These are phyloP conservation scores for Bigelowiella natans DNA, from an alignment of 78 protist genomes.

Conservation along the genomic window DNA sequence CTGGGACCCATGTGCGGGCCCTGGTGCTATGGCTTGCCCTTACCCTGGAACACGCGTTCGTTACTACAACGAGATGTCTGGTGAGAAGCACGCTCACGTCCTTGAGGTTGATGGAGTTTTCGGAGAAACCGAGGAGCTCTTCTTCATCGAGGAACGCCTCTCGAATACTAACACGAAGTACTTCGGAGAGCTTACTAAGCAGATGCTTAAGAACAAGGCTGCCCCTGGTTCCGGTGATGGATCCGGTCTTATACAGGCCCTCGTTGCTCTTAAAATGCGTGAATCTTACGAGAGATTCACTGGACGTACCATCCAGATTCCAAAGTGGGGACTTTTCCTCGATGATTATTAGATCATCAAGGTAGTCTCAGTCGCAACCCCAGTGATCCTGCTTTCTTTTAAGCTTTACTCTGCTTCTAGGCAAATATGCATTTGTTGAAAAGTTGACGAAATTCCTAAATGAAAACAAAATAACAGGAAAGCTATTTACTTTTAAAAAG, in stretches of 20 bases:
- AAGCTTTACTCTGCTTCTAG: no score
- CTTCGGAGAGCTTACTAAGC: constrained; percentile 37
- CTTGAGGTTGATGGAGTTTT: constrained; percentile 34
- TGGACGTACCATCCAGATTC: not conserved
- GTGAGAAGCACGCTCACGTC: not conserved
- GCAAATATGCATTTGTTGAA: no score
- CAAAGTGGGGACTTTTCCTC: not conserved
- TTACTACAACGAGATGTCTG: not conserved
- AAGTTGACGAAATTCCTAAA: no score
- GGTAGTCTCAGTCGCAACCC: no score
- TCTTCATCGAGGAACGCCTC: constrained; percentile 25
- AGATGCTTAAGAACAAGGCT: constrained; percentile 24
- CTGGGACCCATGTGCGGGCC: constrained; percentile 13
- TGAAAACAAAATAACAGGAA: no score
- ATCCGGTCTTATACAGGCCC: constrained; percentile 37
- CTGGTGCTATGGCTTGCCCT: not conserved
- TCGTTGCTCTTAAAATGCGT: constrained; percentile 31
- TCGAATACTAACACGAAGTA: constrained; percentile 18
- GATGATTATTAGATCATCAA: not conserved
- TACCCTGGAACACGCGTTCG: not conserved
- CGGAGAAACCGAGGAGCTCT: constrained; percentile 22
- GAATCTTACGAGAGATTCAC: constrained; percentile 18
- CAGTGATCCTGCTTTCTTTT: no score
- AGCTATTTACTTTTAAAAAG: no score
- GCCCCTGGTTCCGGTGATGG: constrained; percentile 36